Evolutionary conservation across 2,329 filamentous ascomycete genomes (phyloP), one percentile per base, ranked within the genome.

Genomic region (Passalora sequoiae): DNA sequence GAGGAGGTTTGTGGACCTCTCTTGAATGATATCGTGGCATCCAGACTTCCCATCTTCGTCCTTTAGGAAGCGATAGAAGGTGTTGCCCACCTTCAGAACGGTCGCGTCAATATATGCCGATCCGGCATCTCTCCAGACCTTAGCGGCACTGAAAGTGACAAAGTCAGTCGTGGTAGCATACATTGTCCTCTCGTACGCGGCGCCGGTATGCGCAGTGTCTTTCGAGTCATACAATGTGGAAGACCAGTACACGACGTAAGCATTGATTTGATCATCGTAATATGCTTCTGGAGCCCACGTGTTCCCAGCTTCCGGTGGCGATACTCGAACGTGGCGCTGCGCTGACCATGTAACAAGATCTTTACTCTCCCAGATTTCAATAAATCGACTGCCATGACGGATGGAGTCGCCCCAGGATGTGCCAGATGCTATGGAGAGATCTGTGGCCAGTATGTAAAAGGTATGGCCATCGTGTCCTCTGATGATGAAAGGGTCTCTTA

Each of bases 201-300:
- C 58, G 15, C 75, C 75, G 0, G 67, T 74, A 53, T 79, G 76
- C 0, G 58, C 44, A 0, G 69, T 54, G 44, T 79, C 76, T 4
- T 66, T 68, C 2, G 68, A 50, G 1, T 67, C 52, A 46, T 78
- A 78, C 63, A 73, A 60, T 4, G 47, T 36, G 4, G 66, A 66
- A 0, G 73, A 63, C 73, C 72, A 76, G 57, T 72, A 71, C 33
- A 75, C 66, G 13, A 70, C 66, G 56, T 71, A 75, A 31, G 69
- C 64, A 12, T 58, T 54, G 53, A 70, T 69, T 1, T 61, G 58
- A 0, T 66, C 61, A 49, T 78, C 74, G 69, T 70, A 78, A 39
- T 78, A 70, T 0, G 75, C 75, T 38, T 74, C 71, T 0, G 76
- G 76, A 0, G 75, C 76, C 76, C 76, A 79, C 1, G 74, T 77